Conservation (phyloP, 176 grass and related monocot species). For the Carex parvula region DNA sequence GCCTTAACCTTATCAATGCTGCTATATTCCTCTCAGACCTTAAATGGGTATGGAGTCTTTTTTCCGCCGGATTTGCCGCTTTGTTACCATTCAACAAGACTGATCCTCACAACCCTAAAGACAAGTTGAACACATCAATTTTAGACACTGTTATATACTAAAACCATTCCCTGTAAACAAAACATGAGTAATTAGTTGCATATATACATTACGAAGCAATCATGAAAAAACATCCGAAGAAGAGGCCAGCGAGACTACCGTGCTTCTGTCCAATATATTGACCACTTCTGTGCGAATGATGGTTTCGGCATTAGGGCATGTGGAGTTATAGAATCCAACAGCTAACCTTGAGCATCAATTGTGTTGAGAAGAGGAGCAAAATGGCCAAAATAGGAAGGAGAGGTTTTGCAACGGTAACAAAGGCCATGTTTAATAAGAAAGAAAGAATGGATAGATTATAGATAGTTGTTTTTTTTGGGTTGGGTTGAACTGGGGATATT, state of each 20-base stretch:
- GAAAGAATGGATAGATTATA: background rate
- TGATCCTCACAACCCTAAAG: constrained; percentile 84
- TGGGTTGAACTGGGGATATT: background rate
- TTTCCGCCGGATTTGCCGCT: constrained; percentile 47
- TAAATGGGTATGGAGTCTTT: constrained; percentile 46
- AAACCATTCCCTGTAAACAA: background rate
- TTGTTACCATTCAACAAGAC: constrained; percentile 52
- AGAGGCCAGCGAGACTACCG: constrained; percentile 59
- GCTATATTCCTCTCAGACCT: constrained; percentile 64
- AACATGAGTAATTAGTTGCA: background rate
- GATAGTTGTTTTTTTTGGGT: too few species aligned
- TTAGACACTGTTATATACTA: background rate
- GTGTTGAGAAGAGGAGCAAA: constrained; percentile 30
- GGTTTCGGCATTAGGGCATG: constrained; percentile 56
- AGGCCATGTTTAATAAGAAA: constrained; percentile 7
- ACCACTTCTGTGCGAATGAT: constrained; percentile 54
- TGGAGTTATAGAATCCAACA: constrained; percentile 62
- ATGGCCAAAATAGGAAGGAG: constrained; percentile 36
- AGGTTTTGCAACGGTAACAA: constrained; percentile 22
- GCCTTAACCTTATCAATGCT: constrained; percentile 65
- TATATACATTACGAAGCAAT: constrained; percentile 78
- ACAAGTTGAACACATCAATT: constrained; percentile 5
- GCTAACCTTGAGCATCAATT: constrained; percentile 39
- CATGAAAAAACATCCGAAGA: constrained; percentile 80
- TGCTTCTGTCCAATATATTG: constrained; percentile 41